Evolutionary conservation across 1,284 basidiomycete genomes (phyloP).

Genomic region (Malassezia psittaci): DNA sequence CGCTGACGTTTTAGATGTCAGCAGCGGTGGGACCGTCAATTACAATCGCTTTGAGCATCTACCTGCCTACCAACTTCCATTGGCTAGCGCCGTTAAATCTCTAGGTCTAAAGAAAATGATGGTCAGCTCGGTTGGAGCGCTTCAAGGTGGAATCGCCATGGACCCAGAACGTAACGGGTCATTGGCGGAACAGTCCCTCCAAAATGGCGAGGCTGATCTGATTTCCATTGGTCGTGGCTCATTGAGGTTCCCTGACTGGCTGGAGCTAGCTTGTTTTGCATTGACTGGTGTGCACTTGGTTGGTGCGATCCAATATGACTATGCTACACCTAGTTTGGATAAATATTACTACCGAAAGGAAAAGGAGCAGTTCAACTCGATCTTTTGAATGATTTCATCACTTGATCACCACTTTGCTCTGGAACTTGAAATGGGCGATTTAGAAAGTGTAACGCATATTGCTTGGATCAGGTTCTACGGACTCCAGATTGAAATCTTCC

Average conservation of each 20-base stretch:
- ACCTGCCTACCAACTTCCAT: constrained; percentile 40
- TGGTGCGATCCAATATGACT: constrained; percentile 9
- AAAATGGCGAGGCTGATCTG: constrained; percentile 24
- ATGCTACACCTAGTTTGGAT: too few relatives aligned
- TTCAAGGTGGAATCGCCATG: constrained; percentile 29
- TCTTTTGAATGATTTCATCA: too few relatives aligned
- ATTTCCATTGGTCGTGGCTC: constrained; percentile 34
- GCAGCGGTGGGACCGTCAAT: constrained; percentile 33
- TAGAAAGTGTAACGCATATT: too few relatives aligned
- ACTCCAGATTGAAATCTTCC: too few relatives aligned
- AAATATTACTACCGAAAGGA: too few relatives aligned
- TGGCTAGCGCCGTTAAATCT: constrained; percentile 22
- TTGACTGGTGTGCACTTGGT: constrained; percentile 19
- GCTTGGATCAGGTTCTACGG: too few relatives aligned
- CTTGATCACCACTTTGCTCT: too few relatives aligned
- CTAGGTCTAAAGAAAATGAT: constrained; percentile 26
- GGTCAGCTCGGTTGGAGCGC: constrained; percentile 37
- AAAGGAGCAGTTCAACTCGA: too few relatives aligned
- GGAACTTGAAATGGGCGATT: too few relatives aligned
- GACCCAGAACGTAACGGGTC: constrained; percentile 22
- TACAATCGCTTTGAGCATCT: constrained; percentile 26
- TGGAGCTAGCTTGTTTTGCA: constrained; percentile 23
- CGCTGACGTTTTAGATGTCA: constrained; percentile 39
- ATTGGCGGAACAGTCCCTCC: constrained; percentile 31
- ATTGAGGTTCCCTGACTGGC: constrained; percentile 34